These are phyloP conservation scores for Paramecium pentaurelia DNA, from an alignment of 73 alveolate species.

Conservation along the genomic window DNA sequence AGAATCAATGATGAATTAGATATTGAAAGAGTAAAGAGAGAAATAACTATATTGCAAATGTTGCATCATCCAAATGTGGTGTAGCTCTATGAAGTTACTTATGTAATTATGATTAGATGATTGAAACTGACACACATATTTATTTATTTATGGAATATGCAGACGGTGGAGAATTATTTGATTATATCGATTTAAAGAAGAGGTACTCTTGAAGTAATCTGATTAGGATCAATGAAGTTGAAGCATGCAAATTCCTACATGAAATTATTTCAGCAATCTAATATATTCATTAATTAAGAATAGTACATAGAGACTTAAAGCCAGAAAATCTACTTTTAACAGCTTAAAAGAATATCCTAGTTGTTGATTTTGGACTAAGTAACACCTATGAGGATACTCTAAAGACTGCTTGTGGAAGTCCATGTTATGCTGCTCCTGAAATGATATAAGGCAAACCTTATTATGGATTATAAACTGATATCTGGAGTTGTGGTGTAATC, in stretches of 20 bases:
- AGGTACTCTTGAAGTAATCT: conserved; percentile 59
- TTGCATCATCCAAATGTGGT: conserved; percentile 51
- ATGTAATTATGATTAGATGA: conserved; percentile 63
- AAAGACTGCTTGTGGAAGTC: conserved; percentile 91
- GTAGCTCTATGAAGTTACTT: conserved; percentile 46
- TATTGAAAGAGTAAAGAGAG: conserved; percentile 61
- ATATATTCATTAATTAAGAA: conserved; percentile 77
- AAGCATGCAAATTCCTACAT: conserved; percentile 79
- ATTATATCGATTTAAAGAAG: conserved; percentile 66
- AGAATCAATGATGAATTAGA: conserved; percentile 53
- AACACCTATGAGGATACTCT: conserved; percentile 74
- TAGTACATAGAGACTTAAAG: conserved; percentile 90
- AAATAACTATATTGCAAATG: conserved; percentile 46
- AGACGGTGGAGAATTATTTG: conserved; percentile 86
- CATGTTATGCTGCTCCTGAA: conserved; percentile 96
- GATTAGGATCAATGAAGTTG: conserved; percentile 74
- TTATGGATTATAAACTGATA: conserved; percentile 85
- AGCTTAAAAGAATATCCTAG: conserved; percentile 71
- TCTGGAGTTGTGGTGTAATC: conserved; percentile 94
- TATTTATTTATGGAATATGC: conserved; percentile 86
- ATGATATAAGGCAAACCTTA: conserved; percentile 85
- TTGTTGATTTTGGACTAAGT: conserved; percentile 92
- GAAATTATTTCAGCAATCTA: conserved; percentile 88
- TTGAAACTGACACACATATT: conserved; percentile 76
- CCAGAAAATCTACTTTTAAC: conserved; percentile 89